Conservation (phyloP, 1,284 basidiomycete species). For the Ceratobasidium theobromae region DNA sequence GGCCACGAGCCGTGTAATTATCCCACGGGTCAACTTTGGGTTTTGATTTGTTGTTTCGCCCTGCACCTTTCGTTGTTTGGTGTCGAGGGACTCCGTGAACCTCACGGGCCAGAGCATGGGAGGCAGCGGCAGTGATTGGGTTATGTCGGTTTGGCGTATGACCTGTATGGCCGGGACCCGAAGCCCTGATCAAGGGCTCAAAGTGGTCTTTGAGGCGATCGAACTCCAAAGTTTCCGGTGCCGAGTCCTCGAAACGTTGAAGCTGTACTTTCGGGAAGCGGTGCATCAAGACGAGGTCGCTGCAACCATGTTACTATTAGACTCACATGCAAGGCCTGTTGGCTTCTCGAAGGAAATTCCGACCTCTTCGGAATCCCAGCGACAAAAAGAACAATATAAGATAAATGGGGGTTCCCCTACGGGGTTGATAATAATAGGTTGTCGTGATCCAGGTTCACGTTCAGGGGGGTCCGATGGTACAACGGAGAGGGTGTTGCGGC, state of each 20-base stretch:
- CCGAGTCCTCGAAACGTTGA: slow-evolving; percentile 83
- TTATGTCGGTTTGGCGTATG: slow-evolving; percentile 56
- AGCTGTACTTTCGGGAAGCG: slow-evolving; percentile 65
- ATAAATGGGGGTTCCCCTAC: slow-evolving; percentile 86
- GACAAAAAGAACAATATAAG: slow-evolving; percentile 87
- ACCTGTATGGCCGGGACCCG: slow-evolving; percentile 49
- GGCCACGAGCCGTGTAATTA: slow-evolving; percentile 8
- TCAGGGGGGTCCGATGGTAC: slow-evolving; percentile 84
- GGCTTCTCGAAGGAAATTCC: slow-evolving; percentile 95
- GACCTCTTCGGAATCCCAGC: slow-evolving; percentile 91
- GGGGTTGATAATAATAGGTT: slow-evolving; percentile 53
- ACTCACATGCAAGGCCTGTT: slow-evolving; percentile 84
- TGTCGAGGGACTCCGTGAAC: slow-evolving; percentile 40
- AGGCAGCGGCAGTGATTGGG: slow-evolving; percentile 81
- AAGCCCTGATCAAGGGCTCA: slow-evolving; percentile 70
- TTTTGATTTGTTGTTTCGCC: slow-evolving; percentile 31
- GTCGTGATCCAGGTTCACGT: slow-evolving; percentile 50
- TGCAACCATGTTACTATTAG: background rate
- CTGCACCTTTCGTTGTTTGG: slow-evolving; percentile 3
- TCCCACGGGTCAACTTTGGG: slow-evolving; percentile 33
- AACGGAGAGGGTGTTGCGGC: slow-evolving; percentile 83
- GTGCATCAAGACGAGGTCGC: slow-evolving; percentile 26
- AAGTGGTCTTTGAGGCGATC: slow-evolving; percentile 93
- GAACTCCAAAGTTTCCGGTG: slow-evolving; percentile 82
- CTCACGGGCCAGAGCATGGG: slow-evolving; percentile 77